These are phyloP conservation scores for Xerophyta viscosa DNA, from an alignment of 106 monocot genomes.

Conservation along the genomic window DNA sequence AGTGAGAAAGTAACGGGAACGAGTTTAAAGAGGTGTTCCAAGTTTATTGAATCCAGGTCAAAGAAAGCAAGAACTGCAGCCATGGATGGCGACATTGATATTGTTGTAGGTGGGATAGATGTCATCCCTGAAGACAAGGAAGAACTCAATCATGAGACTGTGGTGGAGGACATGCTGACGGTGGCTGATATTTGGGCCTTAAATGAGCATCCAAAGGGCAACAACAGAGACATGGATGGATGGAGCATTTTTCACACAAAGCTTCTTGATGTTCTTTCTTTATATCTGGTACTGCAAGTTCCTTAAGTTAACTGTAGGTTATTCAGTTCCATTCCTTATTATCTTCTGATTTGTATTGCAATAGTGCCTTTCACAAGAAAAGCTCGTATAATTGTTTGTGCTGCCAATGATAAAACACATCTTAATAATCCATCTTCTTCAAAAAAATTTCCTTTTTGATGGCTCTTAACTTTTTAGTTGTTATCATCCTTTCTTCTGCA, in stretches of 20 bases:
- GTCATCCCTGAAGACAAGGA: conserved; percentile 4
- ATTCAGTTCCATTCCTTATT: too few relatives aligned
- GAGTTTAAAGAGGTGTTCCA: conserved; percentile 40
- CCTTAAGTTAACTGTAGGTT: too few relatives aligned
- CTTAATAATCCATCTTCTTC: too few relatives aligned
- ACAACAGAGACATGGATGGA: conserved; percentile 17
- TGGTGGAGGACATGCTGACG: conserved; percentile 8
- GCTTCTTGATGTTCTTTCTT: conserved; percentile 56
- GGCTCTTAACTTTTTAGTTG: too few relatives aligned
- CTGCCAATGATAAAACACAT: too few relatives aligned
- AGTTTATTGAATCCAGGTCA: conserved; percentile 12
- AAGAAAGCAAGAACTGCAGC: conserved; percentile 42
- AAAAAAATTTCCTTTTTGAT: too few relatives aligned
- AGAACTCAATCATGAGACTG: conserved; percentile 6
- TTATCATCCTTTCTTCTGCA: too few relatives aligned
- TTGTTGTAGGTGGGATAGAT: conserved; percentile 53
- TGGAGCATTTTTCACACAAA: conserved; percentile 57
- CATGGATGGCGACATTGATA: conserved; percentile 41
- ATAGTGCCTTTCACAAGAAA: too few relatives aligned
- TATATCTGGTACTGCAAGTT: conserved; percentile 68
- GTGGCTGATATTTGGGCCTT: conserved; percentile 63
- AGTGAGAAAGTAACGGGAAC: conserved; percentile 11
- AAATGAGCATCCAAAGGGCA: conserved; percentile 7
- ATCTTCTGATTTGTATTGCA: too few relatives aligned
- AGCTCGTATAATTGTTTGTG: too few relatives aligned